Percentiles rank a stretch among this genome's conserved stretches.
phyloP scores from a whole-genome alignment of 805 yeast genomes.

The Lipomyces orientalis region DNA sequence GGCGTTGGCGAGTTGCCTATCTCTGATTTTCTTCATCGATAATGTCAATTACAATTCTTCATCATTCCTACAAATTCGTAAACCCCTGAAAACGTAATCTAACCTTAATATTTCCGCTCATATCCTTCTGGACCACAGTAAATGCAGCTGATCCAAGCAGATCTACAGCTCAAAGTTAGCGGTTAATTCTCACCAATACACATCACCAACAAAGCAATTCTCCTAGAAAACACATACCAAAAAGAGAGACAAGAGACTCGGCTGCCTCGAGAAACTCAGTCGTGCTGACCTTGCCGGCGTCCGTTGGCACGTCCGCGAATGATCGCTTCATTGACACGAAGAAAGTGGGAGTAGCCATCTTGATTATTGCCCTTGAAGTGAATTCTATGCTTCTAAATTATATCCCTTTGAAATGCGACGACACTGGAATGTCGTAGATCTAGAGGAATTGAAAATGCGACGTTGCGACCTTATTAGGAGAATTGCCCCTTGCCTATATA shows the following conservation, averaged over 20 bases:
- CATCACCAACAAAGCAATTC: not conserved
- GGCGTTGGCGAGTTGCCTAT: slow-evolving; percentile 69
- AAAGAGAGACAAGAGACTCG: slow-evolving; percentile 79
- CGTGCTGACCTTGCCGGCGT: slow-evolving; percentile 67
- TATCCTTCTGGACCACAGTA: slow-evolving; percentile 81
- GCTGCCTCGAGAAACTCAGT: slow-evolving; percentile 80
- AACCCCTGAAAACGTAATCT: not conserved
- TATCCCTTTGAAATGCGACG: not conserved
- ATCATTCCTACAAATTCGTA: not conserved
- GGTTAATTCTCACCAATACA: not conserved
- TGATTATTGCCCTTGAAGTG: not conserved
- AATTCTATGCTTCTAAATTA: not conserved
- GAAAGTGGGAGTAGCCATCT: slow-evolving; percentile 47
- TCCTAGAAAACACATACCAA: slow-evolving; percentile 53
- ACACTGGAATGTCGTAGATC: no score
- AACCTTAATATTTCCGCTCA: slow-evolving; percentile 78
- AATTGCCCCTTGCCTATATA: no score
- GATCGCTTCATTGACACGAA: slow-evolving; percentile 78
- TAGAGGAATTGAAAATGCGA: no score
- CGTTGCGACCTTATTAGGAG: no score
- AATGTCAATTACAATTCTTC: not conserved
- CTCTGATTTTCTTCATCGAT: slow-evolving; percentile 59
- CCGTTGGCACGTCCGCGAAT: slow-evolving; percentile 74
- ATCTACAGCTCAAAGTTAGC: slow-evolving; percentile 47
- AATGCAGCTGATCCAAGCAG: slow-evolving; percentile 85